Conservation (phyloP, 202 grass and related monocot species). For the Elaeis oleifera region DNA sequence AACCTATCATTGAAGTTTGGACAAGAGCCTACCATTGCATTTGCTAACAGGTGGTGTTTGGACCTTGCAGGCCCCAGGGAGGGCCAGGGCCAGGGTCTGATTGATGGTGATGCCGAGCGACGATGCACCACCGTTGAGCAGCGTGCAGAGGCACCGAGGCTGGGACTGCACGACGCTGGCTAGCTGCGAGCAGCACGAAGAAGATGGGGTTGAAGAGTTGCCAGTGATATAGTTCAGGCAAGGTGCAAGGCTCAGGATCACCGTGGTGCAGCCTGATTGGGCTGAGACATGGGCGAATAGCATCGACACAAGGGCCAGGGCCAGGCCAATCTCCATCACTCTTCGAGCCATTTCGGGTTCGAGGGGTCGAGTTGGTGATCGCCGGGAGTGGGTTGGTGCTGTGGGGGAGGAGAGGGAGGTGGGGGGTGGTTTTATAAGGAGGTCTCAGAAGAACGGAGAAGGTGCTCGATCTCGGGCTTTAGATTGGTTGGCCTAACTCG, state of each 20-base stretch:
- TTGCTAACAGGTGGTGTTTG: constrained; percentile 44
- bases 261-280: constrained; percentile 39
- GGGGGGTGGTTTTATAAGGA: no score
- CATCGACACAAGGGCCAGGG: constrained; percentile 21
- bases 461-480: no score
- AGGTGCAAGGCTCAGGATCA: constrained; percentile 48
- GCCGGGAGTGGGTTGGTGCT: not conserved
- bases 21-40: constrained; percentile 38
- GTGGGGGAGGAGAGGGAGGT: not conserved
- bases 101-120: constrained; percentile 54
- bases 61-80: constrained; percentile 57
- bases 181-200: constrained; percentile 55
- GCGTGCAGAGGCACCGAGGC: constrained; percentile 50
- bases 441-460: no score
- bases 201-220: constrained; percentile 34
- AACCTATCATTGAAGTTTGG: no score
- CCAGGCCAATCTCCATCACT: constrained; percentile 10
- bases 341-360: constrained; percentile 10
- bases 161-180: constrained; percentile 32
- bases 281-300: constrained; percentile 23
- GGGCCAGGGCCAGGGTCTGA: constrained; percentile 32
- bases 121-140: constrained; percentile 48
- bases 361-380: no score
- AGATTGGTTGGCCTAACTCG: no score
- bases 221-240: constrained; percentile 57